Evolutionary conservation across 805 yeast species (phyloP).

Genomic region (Tanozyma kutaoensis): DNA sequence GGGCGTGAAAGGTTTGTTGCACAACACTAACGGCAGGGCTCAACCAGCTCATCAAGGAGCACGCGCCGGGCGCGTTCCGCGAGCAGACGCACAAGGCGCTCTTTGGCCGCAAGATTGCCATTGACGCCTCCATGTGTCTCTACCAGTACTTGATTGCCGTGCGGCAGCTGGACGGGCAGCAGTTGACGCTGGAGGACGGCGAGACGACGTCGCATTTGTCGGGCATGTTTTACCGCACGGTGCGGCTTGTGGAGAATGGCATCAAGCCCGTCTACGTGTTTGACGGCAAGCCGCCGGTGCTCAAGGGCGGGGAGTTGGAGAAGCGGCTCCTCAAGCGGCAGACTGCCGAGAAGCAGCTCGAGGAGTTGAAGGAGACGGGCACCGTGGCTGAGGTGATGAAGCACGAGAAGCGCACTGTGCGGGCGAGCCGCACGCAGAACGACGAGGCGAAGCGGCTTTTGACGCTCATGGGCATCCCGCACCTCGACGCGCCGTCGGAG

Average conservation of each 20-base stretch:
- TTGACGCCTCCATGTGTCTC: constrained; percentile 92
- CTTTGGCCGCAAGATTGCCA: constrained; percentile 94
- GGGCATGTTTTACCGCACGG: constrained; percentile 93
- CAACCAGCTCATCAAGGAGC: constrained; percentile 75
- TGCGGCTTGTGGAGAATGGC: constrained; percentile 83
- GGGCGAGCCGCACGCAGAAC: constrained; percentile 81
- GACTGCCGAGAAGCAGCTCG: constrained; percentile 68
- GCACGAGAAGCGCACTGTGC: constrained; percentile 77
- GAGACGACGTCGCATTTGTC: constrained; percentile 86
- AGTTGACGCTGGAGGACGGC: constrained; percentile 76
- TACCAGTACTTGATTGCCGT: constrained; percentile 95
- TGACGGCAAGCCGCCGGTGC: constrained; percentile 94
- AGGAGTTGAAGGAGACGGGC: constrained; percentile 67
- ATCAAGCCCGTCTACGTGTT: constrained; percentile 93
- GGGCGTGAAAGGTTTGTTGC: too few species aligned
- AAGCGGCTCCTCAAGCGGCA: constrained; percentile 73
- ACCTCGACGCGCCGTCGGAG: constrained; percentile 88
- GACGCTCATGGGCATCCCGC: constrained; percentile 90
- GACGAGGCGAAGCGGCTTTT: constrained; percentile 82
- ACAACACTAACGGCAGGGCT: too few species aligned
- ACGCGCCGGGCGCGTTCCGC: constrained; percentile 74
- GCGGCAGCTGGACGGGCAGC: constrained; percentile 93
- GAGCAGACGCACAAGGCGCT: constrained; percentile 72
- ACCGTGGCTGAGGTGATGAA: constrained; percentile 63
- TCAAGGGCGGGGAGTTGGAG: constrained; percentile 86